Conservation (phyloP, 1,284 basidiomycete genomes). For the Malassezia caprae region DNA sequence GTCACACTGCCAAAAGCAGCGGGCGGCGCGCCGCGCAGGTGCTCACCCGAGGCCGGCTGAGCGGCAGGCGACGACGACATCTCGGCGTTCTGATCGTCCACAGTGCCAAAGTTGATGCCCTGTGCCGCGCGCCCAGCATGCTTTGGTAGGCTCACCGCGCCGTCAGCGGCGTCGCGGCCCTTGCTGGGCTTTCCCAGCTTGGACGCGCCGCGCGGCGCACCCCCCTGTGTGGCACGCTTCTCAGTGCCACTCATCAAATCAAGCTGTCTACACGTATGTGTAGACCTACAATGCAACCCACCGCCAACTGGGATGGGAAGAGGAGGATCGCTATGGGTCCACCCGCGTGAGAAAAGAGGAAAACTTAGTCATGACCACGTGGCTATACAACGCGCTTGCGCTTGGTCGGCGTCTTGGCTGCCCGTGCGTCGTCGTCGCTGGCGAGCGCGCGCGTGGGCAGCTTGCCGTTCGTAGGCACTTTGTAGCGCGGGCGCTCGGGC, state of each 20-base stretch:
- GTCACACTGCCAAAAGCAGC: slow-evolving; percentile 47
- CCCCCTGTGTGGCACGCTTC: slow-evolving; percentile 12
- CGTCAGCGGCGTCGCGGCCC: slow-evolving; percentile 17
- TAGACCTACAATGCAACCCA: slow-evolving; percentile 7
- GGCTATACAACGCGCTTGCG: slow-evolving; percentile 10
- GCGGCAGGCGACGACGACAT: slow-evolving; percentile 50
- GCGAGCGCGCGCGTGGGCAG: slow-evolving; percentile 31
- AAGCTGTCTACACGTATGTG: slow-evolving; percentile 8
- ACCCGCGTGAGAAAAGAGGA: background rate
- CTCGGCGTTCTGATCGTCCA: slow-evolving; percentile 48
- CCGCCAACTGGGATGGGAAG: background rate
- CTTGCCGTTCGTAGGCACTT: slow-evolving; percentile 43
- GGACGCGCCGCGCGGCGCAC: slow-evolving; percentile 15
- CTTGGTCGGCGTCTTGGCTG: slow-evolving; percentile 6
- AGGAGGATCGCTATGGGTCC: background rate
- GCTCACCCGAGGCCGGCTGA: slow-evolving; percentile 41
- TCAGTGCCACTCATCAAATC: slow-evolving; percentile 15
- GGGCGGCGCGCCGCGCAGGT: slow-evolving; percentile 42
- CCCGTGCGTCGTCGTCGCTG: slow-evolving; percentile 36
- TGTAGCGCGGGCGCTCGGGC: slow-evolving; percentile 36
- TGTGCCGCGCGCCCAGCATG: slow-evolving; percentile 14
- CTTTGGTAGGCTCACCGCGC: slow-evolving; percentile 14
- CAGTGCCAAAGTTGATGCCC: slow-evolving; percentile 50
- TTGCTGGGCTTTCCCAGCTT: slow-evolving; percentile 16
- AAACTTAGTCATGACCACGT: slow-evolving; percentile 14